Conservation (phyloP, 1,284 basidiomycete genomes). For the Trichosporon inkin region DNA sequence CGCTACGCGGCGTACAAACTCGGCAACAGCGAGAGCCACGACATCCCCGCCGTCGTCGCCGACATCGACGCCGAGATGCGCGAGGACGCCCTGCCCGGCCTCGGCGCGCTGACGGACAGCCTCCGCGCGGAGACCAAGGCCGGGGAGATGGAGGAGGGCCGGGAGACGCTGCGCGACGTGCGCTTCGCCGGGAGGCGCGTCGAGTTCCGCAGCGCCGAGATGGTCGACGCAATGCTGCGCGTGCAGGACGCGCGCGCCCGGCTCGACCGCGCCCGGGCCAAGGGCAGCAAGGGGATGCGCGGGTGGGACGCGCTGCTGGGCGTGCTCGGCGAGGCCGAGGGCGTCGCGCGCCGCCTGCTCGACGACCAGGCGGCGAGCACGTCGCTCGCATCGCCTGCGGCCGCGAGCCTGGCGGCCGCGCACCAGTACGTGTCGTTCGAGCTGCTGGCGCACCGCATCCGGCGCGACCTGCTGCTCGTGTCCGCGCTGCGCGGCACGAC, state of each 20-base stretch:
- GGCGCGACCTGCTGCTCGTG: constrained; percentile 79
- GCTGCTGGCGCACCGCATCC: constrained; percentile 75
- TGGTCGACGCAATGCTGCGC: constrained; percentile 79
- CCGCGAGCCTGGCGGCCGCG: constrained; percentile 62
- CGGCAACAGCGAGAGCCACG: constrained; percentile 63
- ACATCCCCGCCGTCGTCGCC: constrained; percentile 72
- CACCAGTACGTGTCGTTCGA: constrained; percentile 82
- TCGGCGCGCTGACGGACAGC: constrained; percentile 30
- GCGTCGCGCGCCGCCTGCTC: constrained; percentile 67
- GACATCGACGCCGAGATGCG: constrained; percentile 64
- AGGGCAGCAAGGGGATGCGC: constrained; percentile 52
- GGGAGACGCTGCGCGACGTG: constrained; percentile 60
- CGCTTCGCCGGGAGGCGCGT: constrained; percentile 78
- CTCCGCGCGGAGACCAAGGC: constrained; percentile 48
- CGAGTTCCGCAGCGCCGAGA: constrained; percentile 82
- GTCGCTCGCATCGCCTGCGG: constrained; percentile 39
- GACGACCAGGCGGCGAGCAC: constrained; percentile 63
- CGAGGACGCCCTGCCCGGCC: constrained; percentile 51
- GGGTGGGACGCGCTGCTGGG: constrained; percentile 78
- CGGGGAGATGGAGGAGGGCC: constrained; percentile 53
- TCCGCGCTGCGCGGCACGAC: constrained; percentile 57
- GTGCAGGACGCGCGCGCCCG: constrained; percentile 71
- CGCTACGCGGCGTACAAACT: constrained; percentile 89
- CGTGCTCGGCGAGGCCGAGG: constrained; percentile 81
- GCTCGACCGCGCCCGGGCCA: constrained; percentile 34